Percentiles rank a stretch among this genome's conserved stretches.
These are phyloP conservation scores for Saccharomycopsis selenospora DNA, from an alignment of 805 yeast species.

Conservation along the genomic window DNA sequence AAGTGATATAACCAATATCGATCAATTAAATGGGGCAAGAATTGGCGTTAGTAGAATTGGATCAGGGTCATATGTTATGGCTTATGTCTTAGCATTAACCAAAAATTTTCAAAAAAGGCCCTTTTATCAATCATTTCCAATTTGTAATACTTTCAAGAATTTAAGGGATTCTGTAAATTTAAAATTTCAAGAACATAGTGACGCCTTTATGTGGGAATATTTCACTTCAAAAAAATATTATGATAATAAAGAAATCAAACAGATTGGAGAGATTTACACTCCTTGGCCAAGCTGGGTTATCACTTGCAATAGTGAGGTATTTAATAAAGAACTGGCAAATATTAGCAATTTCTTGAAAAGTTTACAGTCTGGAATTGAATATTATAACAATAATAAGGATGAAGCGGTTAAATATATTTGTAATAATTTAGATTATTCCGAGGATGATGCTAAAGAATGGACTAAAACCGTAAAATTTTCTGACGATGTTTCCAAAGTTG, in stretches of 20 bases:
- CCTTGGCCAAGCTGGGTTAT: conserved; percentile 98
- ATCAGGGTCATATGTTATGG: conserved; percentile 87
- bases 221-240: conserved; percentile 84
- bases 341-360: conserved; percentile 41
- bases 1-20: conserved; percentile 41
- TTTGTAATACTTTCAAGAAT: conserved; percentile 62
- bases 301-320: conserved; percentile 40
- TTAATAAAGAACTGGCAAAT: conserved; percentile 27
- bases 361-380: conserved; percentile 58
- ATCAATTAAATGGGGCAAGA: conserved; percentile 49
- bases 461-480: conserved; percentile 65
- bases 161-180: conserved; percentile 74
- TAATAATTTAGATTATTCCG: conserved; percentile 63
- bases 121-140: conserved; percentile 45
- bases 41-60: conserved; percentile 87
- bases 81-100: conserved; percentile 70
- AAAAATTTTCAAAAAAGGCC: conserved; percentile 42
- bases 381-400: conserved; percentile 52
- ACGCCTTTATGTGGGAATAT: conserved; percentile 95
- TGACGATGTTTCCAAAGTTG: conserved; percentile 36
- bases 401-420: conserved; percentile 63
- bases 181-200: conserved; percentile 36
- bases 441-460: conserved; percentile 78
- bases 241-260: conserved; percentile 70
- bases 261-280: conserved; percentile 81